These are phyloP conservation scores for Alnus glutinosa DNA, from an alignment of 306 rosid genomes.

Conservation along the genomic window DNA sequence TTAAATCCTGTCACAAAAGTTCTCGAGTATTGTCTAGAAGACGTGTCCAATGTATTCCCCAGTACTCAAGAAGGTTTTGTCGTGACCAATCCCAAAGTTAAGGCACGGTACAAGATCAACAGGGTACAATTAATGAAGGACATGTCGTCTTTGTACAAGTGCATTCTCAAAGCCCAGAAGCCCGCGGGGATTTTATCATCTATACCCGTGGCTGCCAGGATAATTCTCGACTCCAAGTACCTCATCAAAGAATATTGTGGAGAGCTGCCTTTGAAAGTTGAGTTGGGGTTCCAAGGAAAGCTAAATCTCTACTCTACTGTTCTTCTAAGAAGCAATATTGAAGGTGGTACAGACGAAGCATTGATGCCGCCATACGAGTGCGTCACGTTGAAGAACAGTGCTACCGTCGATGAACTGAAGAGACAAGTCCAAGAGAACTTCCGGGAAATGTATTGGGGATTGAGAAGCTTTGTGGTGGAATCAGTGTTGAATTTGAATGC, in stretches of 20 bases:
- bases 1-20: slow-evolving; percentile 79
- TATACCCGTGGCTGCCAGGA: slow-evolving; percentile 61
- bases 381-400: slow-evolving; percentile 45
- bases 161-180: slow-evolving; percentile 58
- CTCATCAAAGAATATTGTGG: slow-evolving; percentile 56
- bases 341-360: background rate
- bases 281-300: slow-evolving; percentile 48
- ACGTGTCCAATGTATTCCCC: slow-evolving; percentile 50
- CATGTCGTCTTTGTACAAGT: slow-evolving; percentile 55
- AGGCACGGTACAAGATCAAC: slow-evolving; percentile 56
- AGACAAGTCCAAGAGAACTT: slow-evolving; percentile 65
- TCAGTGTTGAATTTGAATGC: slow-evolving; percentile 40
- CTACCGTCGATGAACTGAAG: slow-evolving; percentile 67
- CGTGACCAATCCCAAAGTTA: slow-evolving; percentile 26
- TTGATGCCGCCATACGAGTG: slow-evolving; percentile 63
- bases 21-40: slow-evolving; percentile 78
- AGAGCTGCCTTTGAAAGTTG: slow-evolving; percentile 38
- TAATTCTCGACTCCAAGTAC: slow-evolving; percentile 69
- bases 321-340: slow-evolving; percentile 32
- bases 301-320: slow-evolving; percentile 51
- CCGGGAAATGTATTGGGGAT: slow-evolving; percentile 71
- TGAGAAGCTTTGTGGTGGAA: slow-evolving; percentile 63
- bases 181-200: slow-evolving; percentile 48
- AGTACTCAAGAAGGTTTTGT: slow-evolving; percentile 37
- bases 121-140: slow-evolving; percentile 68